Conservation (phyloP, 2,329 filamentous ascomycete species). For the Cladophialophora carrionii region DNA sequence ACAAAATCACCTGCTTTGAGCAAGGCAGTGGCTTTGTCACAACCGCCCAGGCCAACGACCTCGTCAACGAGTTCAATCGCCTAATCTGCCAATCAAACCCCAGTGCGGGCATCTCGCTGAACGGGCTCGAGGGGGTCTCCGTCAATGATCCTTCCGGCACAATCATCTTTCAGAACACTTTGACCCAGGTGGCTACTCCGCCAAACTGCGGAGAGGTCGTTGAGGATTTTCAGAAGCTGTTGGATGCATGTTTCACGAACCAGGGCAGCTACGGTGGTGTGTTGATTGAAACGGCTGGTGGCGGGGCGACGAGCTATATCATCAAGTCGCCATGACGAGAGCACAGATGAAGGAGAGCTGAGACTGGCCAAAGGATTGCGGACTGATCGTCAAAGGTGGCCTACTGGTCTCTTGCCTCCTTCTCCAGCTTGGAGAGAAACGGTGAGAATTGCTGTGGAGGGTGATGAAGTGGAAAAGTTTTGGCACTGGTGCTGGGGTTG, state of each 20-base stretch:
- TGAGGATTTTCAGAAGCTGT: constrained; percentile 17
- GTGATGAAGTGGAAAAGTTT: background rate
- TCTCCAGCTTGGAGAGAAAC: background rate
- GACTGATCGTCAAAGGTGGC: background rate
- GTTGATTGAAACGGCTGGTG: constrained; percentile 18
- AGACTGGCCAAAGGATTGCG: background rate
- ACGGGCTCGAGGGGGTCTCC: constrained; percentile 13
- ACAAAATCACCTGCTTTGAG: constrained; percentile 19
- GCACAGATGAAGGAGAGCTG: background rate
- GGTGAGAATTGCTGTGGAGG: background rate
- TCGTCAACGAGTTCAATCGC: constrained; percentile 18
- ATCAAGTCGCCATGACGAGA: constrained; percentile 16
- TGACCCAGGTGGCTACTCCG: constrained; percentile 13
- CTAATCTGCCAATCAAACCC: constrained; percentile 19
- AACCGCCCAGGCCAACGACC: constrained; percentile 10
- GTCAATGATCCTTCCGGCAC: constrained; percentile 11
- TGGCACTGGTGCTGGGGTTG: background rate
- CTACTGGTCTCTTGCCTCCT: no score
- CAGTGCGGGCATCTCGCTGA: constrained; percentile 9
- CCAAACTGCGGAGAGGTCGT: constrained; percentile 20
- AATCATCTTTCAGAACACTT: constrained; percentile 22
- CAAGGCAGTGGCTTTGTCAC: constrained; percentile 10
- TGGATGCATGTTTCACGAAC: constrained; percentile 15
- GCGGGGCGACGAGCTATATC: constrained; percentile 10
- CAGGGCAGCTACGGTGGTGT: constrained; percentile 14